Percentiles rank a stretch among this genome's conserved stretches.
Conservation (phyloP, 2,329 filamentous ascomycete genomes). For the Neofusicoccum cordaticola region DNA sequence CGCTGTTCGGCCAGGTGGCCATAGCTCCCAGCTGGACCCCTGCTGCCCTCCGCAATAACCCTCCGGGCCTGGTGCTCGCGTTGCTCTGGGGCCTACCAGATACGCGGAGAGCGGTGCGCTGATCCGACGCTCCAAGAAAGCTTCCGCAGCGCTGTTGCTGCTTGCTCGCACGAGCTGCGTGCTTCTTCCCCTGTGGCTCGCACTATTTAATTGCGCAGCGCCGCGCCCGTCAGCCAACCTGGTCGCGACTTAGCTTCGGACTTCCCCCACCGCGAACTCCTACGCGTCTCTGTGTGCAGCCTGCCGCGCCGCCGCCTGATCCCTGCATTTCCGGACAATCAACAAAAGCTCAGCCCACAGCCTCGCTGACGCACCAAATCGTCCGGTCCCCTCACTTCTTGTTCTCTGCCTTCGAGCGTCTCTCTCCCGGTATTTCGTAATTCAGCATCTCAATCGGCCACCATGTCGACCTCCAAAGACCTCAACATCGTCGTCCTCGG, state of each 20-base stretch:
- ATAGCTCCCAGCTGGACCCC: constrained; percentile 10
- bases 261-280: constrained; percentile 11
- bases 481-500: constrained; percentile 34
- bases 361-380: background rate
- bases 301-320: background rate
- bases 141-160: background rate
- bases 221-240: background rate
- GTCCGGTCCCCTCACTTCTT: background rate
- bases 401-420: background rate
- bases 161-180: background rate
- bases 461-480: constrained; percentile 4
- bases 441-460: background rate
- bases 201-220: background rate
- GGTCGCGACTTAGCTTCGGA: background rate
- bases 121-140: background rate
- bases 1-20: background rate
- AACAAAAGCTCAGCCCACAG: constrained; percentile 2
- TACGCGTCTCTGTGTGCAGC: background rate
- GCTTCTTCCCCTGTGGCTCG: no score
- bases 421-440: background rate
- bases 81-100: background rate
- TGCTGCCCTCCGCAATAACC: background rate
- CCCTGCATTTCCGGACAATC: constrained; percentile 2
- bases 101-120: background rate
- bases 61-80: background rate